phyloP scores from a whole-genome alignment of 1,284 basidiomycete species.

The Boletellus dicymbophilus region DNA sequence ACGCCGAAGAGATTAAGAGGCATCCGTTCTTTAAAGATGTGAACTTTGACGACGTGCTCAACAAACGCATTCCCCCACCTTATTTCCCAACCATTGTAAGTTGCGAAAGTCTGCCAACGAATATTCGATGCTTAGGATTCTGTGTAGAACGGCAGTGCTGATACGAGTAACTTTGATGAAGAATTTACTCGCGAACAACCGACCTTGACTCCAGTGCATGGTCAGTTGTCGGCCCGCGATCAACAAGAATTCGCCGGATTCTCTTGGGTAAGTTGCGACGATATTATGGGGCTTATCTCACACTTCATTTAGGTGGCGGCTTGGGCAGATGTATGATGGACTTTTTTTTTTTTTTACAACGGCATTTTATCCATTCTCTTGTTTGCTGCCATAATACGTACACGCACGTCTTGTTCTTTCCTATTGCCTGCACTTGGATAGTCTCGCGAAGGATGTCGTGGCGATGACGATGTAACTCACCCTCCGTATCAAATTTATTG shows the following conservation, averaged over 20 bases:
- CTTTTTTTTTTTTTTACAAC: constrained; percentile 12
- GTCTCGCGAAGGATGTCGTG: constrained; percentile 39
- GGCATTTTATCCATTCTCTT: constrained; percentile 37
- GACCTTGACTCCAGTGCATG: constrained; percentile 96
- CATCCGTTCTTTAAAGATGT: constrained; percentile 99
- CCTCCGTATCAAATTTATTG: constrained; percentile 19
- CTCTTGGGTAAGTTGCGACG: constrained; percentile 68
- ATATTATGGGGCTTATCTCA: background rate
- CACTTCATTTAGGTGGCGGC: constrained; percentile 52
- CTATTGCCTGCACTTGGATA: constrained; percentile 52
- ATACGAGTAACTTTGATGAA: constrained; percentile 92
- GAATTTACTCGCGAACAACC: constrained; percentile 98
- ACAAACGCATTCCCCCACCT: constrained; percentile 96
- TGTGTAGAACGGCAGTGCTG: constrained; percentile 71
- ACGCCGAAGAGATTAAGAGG: constrained; percentile 97
- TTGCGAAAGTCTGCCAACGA: constrained; percentile 7
- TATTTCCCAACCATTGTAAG: constrained; percentile 96
- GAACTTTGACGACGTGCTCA: constrained; percentile 92
- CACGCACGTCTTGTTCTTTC: constrained; percentile 31
- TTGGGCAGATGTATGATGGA: constrained; percentile 68
- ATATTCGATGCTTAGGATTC: constrained; percentile 6
- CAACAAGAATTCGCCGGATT: constrained; percentile 97
- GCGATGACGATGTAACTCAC: constrained; percentile 27
- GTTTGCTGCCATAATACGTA: constrained; percentile 36
- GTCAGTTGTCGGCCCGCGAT: constrained; percentile 89